Percentiles rank a stretch among this genome's conserved stretches.
Evolutionary conservation across 495 filamentous ascomycete species (phyloP).

Genomic region (Podospora conica): DNA sequence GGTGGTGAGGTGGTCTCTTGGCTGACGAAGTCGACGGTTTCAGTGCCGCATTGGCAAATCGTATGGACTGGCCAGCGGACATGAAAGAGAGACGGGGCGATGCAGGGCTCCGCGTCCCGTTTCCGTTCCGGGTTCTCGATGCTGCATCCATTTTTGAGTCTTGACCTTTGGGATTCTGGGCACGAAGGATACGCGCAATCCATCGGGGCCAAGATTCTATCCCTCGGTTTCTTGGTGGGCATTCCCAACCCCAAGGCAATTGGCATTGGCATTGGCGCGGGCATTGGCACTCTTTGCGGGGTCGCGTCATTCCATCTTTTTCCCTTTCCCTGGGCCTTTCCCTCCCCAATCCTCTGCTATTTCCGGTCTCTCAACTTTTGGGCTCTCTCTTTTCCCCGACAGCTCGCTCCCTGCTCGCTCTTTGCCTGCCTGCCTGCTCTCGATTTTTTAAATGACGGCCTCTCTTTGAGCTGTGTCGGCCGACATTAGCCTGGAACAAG

Average conservation of each 20-base stretch:
- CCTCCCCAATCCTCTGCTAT: neutral
- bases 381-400: neutral
- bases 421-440: neutral
- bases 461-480: neutral
- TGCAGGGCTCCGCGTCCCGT: neutral
- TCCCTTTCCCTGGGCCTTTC: no score
- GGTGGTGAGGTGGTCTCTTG: neutral
- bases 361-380: neutral
- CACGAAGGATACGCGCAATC: neutral
- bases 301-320: neutral
- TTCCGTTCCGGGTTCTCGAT: neutral
- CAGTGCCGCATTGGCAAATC: neutral
- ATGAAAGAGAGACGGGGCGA: neutral
- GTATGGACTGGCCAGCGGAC: no score
- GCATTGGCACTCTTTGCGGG: neutral
- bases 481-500: neutral
- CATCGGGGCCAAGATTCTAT: neutral
- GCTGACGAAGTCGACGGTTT: neutral
- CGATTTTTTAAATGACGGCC: neutral
- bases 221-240: neutral
- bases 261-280: neutral
- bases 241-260: no score
- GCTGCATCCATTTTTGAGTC: neutral
- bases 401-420: neutral
- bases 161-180: neutral